Evolutionary conservation across 2,329 filamentous ascomycete species (phyloP), one percentile per base, ranked within the genome.

Genomic region (Hypoxylon rubiginosum): DNA sequence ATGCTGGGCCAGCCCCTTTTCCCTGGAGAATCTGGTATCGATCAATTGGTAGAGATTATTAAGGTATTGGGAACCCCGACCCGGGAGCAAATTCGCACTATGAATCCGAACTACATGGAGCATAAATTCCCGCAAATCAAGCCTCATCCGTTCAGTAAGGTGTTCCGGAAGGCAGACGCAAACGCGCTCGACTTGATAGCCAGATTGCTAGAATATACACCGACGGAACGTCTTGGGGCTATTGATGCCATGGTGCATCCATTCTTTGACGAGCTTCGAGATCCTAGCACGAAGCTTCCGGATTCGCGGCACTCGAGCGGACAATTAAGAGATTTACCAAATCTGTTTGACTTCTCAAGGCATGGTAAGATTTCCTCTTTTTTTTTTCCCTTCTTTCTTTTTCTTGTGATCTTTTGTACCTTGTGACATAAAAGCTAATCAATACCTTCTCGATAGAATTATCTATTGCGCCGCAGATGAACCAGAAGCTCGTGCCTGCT

Each of bases 91-190:
- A 99, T 99, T 77, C 92, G 96, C 73, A 99, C 96, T 71, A 99
- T 99, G 96, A 99, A 99, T 82, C 96, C 96, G 64, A 99, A 99
- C 82, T 99, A 99, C 82, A 99, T 99, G 96, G 96, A 99, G 84
- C 96, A 99, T 85, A 98, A 98, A 84, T 99, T 99, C 82, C 96
- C 96, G 51, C 96, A 99, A 82, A 99, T 99, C 85, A 99, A 99
- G 85, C 96, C 96, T 63, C 96, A 99, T 78, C 96, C 96, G 28
- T 99, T 99, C 86, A 97, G 92, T 84, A 98, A 98, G 88, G 96
- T 99, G 60, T 98, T 99, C 88, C 91, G 96, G 73, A 97, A 97
- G 87, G 96, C 96, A 61, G 93, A 97, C 72, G 87, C 90, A 32
- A 94, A 93, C 76, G 95, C 96, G 41, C 97, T 99, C 76, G 94